Evolutionary conservation across 2,329 filamentous ascomycete genomes (phyloP).

Genomic region (Trichoderma sp.): DNA sequence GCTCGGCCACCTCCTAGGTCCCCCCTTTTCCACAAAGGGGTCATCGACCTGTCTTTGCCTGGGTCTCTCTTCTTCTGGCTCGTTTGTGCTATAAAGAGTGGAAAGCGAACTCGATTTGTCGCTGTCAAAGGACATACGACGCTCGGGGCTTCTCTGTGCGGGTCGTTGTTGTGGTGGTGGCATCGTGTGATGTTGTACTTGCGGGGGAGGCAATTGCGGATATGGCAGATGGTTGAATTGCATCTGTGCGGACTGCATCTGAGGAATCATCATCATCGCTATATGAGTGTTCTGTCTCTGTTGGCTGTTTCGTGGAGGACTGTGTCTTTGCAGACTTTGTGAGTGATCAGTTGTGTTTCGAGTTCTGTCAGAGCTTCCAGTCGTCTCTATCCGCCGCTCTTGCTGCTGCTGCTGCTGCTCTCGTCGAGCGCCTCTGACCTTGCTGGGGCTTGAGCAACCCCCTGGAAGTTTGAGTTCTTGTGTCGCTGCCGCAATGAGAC

Average conservation of each 20-base stretch:
- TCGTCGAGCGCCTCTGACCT: constrained; percentile 32
- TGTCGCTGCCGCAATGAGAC: constrained; percentile 38
- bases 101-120: constrained; percentile 53
- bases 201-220: not conserved
- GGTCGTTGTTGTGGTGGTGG: constrained; percentile 14
- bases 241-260: not conserved
- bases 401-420: constrained; percentile 21
- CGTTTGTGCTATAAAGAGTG: constrained; percentile 55
- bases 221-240: not conserved
- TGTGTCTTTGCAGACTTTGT: constrained; percentile 2
- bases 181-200: constrained; percentile 1
- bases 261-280: constrained; percentile 1
- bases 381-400: not conserved
- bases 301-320: constrained; percentile 14
- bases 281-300: not conserved
- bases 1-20: not conserved
- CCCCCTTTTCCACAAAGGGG: constrained; percentile 32
- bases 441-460: constrained; percentile 45
- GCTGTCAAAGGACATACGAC: constrained; percentile 39
- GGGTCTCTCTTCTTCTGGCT: constrained; percentile 38
- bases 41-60: constrained; percentile 26
- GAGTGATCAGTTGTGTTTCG: constrained; percentile 17
- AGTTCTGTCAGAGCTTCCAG: not conserved
- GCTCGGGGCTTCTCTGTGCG: constrained; percentile 20
- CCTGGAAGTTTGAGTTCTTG: constrained; percentile 36